These are phyloP conservation scores for Apophysomyces sp. DNA, from an alignment of 371 early-diverging fungal genomes.

Conservation along the genomic window DNA sequence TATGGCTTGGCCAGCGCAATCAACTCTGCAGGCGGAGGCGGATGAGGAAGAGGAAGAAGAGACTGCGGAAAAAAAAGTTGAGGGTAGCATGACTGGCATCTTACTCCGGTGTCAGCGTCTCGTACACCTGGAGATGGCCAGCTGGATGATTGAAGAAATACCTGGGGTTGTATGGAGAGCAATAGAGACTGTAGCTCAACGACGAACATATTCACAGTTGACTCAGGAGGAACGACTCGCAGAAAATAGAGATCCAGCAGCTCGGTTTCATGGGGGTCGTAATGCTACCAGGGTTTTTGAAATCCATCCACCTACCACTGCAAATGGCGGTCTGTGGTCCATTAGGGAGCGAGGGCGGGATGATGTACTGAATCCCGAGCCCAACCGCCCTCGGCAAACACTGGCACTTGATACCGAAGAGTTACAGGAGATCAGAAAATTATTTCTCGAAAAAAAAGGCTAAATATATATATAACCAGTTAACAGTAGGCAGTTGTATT, in stretches of 20 bases:
- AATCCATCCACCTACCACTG: conserved; percentile 2
- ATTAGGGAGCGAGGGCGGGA: conserved; percentile 3
- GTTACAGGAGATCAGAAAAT: conserved; percentile 17
- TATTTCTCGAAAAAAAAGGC: background rate
- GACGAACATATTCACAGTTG: background rate
- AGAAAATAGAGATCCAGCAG: background rate
- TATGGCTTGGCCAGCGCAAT: background rate
- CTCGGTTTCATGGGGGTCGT: background rate
- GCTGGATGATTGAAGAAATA: conserved; percentile 40
- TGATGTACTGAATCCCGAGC: conserved; percentile 1
- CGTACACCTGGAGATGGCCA: conserved; percentile 30
- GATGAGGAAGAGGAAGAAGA: background rate
- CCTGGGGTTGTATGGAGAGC: conserved; percentile 28
- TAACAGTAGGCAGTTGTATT: no score
- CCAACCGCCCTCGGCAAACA: conserved; percentile 16
- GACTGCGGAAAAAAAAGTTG: background rate
- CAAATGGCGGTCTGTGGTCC: conserved; percentile 1
- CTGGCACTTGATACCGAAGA: conserved; percentile 16
- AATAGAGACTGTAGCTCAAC: conserved; percentile 10
- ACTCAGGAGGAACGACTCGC: background rate
- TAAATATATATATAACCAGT: no score
- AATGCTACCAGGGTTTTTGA: background rate
- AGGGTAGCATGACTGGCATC: conserved; percentile 16
- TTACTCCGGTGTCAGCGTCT: conserved; percentile 25
- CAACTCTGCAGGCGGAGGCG: background rate